Conservation (phyloP, 2,329 filamentous ascomycete species). For the Ophiostoma tasmaniense region DNA sequence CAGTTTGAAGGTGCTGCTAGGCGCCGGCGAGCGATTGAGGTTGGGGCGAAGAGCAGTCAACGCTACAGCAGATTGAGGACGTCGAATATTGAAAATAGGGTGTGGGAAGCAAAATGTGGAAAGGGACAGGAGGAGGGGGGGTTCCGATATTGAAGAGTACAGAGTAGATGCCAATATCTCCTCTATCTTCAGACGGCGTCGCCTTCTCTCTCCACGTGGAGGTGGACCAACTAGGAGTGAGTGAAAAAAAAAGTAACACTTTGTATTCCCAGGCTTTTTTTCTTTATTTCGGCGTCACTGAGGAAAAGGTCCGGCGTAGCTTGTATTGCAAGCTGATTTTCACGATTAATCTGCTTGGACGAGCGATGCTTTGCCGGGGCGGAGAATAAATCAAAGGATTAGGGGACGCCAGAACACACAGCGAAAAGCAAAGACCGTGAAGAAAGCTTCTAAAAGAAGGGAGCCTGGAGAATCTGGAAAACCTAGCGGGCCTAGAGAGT, state of each 20-base stretch:
- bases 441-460: background rate
- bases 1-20: background rate
- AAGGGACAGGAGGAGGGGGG: background rate
- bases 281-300: background rate
- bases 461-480: background rate
- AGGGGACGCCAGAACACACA: background rate
- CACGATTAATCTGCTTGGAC: background rate
- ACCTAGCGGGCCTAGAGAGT: background rate
- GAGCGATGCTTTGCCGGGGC: background rate
- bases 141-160: background rate
- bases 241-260: background rate
- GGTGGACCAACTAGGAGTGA: conserved; percentile 1
- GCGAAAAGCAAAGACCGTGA: background rate
- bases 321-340: background rate
- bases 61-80: background rate
- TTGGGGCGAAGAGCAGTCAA: background rate
- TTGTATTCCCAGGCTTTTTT: background rate
- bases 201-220: conserved; percentile 1
- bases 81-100: background rate
- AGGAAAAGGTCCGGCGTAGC: background rate
- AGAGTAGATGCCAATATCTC: background rate
- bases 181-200: background rate
- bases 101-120: background rate
- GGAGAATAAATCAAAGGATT: background rate
- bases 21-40: background rate